Percentiles rank a stretch among this genome's conserved stretches.
These are phyloP conservation scores for Coemansia aciculifera DNA, from an alignment of 192 early-diverging fungal species.

Conservation along the genomic window DNA sequence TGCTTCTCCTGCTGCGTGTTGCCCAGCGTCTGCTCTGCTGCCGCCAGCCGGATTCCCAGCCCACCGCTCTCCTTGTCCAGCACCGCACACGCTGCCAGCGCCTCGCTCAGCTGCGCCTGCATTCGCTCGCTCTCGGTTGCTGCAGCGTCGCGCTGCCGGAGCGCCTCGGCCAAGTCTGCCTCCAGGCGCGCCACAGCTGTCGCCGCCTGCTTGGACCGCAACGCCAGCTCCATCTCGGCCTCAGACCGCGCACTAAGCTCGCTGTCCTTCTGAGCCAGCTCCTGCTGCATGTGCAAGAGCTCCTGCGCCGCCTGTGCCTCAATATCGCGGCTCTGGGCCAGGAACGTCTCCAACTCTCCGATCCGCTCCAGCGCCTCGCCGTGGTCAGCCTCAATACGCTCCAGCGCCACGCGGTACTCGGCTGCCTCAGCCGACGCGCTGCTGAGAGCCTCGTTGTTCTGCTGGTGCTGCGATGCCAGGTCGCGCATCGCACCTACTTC, in stretches of 20 bases:
- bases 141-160: slow-evolving; percentile 10
- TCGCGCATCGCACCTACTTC: slow-evolving; percentile 59
- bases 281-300: slow-evolving; percentile 22
- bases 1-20: slow-evolving; percentile 40
- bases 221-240: slow-evolving; percentile 22
- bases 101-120: slow-evolving; percentile 20
- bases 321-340: slow-evolving; percentile 19
- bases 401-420: slow-evolving; percentile 37
- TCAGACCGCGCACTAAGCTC: slow-evolving; percentile 20
- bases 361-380: slow-evolving; percentile 23
- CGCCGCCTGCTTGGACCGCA: slow-evolving; percentile 20
- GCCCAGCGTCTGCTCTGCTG: slow-evolving; percentile 49
- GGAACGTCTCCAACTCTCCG: slow-evolving; percentile 23
- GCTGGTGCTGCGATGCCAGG: slow-evolving; percentile 61
- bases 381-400: slow-evolving; percentile 30
- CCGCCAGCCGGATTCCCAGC: slow-evolving; percentile 62
- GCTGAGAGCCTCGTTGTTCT: slow-evolving; percentile 59
- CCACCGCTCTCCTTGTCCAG: slow-evolving; percentile 63
- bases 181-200: slow-evolving; percentile 18
- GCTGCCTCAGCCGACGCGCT: slow-evolving; percentile 60
- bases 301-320: slow-evolving; percentile 29
- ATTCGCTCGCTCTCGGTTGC: slow-evolving; percentile 13
- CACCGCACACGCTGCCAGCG: slow-evolving; percentile 27
- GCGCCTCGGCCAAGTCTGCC: slow-evolving; percentile 20
- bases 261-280: slow-evolving; percentile 22